Base-by-base conservation (phyloP, 768 basidiomycete species). In the Pholiota microspora region DNA sequence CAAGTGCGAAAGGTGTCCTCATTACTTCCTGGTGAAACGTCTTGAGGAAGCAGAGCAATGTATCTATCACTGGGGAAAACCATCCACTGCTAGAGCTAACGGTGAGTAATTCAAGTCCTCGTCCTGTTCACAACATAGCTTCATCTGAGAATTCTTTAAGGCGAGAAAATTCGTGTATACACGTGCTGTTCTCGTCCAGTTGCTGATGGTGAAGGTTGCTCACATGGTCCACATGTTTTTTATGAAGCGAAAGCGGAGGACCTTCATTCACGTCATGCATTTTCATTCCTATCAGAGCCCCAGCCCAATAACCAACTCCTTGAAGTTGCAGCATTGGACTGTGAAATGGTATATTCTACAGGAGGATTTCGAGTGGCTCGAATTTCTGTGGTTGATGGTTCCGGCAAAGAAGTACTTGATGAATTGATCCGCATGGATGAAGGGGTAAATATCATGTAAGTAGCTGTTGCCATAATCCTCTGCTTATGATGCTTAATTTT, bases 271-370 rank as follows among this genome's bases (percentile, higher is more conserved):
- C 84, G 93, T 15, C 84, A 92, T 53, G 69, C 87, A 0, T 97
- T 94, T 70, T 83, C 92, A 42, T 69, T 63, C 49, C 66, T 74
- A 46, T 64, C 64, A 9, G 54, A 70, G 4, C 55, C 71, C 7
- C 58, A 68, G 38, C 28, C 62, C 9, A 42, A 59, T 13, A 64
- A 58, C 16, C 61, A 57, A 10, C 74, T 80, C 1, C 71, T 92
- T 42, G 90, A 94, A 53, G 81, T 98, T 3, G 90, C 86, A 4
- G 92, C 92, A 0, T 75, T 98, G 47, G 97, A 99, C 68, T 98
- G 97, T 65, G 97, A 99, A 71, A 94, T 98, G 91, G 78, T 98
- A 7, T 94, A 95, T 72, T 90, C 93, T 0, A 98, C 95, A 0
- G 91, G 89, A 4, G 97, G 97, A 0, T 84, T 93, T 80, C 85